Evolutionary conservation across 2,329 filamentous ascomycete genomes (phyloP).

Genomic region (Lachnellula willkommii): DNA sequence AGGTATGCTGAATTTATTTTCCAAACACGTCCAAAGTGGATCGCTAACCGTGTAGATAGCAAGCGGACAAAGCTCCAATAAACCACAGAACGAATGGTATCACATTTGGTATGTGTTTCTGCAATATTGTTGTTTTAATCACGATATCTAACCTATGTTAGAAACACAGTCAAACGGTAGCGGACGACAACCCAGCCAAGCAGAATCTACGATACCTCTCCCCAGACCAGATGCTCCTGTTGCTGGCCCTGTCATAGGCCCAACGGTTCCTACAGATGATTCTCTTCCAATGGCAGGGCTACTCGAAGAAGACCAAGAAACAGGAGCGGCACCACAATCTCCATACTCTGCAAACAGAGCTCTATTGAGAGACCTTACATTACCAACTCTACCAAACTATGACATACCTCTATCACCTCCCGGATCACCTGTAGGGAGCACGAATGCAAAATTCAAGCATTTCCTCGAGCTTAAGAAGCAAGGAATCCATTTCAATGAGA

Average conservation of each 20-base stretch:
- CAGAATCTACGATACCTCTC: neutral
- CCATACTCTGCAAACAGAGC: slow-evolving; percentile 63
- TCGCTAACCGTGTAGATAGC: slow-evolving; percentile 21
- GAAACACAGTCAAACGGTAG: slow-evolving; percentile 14
- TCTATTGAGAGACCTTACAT: slow-evolving; percentile 64
- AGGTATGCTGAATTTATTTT: slow-evolving; percentile 15
- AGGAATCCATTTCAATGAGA: slow-evolving; percentile 72
- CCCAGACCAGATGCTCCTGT: slow-evolving; percentile 20
- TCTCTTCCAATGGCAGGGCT: slow-evolving; percentile 14
- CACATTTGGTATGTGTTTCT: slow-evolving; percentile 15
- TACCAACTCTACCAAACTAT: slow-evolving; percentile 67
- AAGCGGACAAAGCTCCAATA: slow-evolving; percentile 15
- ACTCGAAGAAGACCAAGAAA: slow-evolving; percentile 28
- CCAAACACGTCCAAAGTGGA: neutral
- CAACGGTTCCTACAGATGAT: slow-evolving; percentile 19
- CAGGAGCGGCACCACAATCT: slow-evolving; percentile 38
- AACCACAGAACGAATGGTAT: slow-evolving; percentile 13
- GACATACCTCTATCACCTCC: slow-evolving; percentile 70
- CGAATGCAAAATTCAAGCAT: slow-evolving; percentile 64
- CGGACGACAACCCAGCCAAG: neutral
- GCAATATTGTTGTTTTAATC: neutral
- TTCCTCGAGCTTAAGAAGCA: slow-evolving; percentile 74
- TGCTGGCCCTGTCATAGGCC: slow-evolving; percentile 27
- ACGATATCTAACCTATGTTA: slow-evolving; percentile 13
- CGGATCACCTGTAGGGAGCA: slow-evolving; percentile 46